phyloP scores from a whole-genome alignment of 2,329 filamentous ascomycete genomes.

The Verticillium nonalfalfae region DNA sequence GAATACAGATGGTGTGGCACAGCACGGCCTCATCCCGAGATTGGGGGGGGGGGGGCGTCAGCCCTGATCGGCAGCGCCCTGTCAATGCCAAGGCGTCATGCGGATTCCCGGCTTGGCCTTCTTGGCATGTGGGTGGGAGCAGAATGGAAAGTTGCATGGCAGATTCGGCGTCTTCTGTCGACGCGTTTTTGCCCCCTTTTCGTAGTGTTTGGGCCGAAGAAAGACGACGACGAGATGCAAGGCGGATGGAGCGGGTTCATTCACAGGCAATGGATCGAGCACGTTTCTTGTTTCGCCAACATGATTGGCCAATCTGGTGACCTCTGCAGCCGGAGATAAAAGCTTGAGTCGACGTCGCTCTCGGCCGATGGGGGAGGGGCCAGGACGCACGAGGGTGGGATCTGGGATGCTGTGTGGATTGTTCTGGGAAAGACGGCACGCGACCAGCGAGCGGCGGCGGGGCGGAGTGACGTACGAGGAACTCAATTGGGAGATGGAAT shows the following conservation, averaged over 20 bases:
- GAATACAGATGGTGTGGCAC: not conserved
- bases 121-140: not conserved
- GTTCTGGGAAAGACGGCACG: not conserved
- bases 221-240: not conserved
- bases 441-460: not conserved
- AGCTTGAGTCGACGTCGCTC: not conserved
- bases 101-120: slow-evolving; percentile 5
- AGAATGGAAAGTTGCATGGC: not conserved
- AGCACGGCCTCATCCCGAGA: not conserved
- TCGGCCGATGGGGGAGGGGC: not conserved
- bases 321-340: not conserved
- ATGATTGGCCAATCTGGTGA: slow-evolving; percentile 6
- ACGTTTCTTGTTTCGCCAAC: slow-evolving; percentile 4
- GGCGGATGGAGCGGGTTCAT: slow-evolving; percentile 11
- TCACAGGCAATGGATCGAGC: slow-evolving; percentile 12
- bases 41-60: not conserved
- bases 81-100: slow-evolving; percentile 6
- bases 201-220: not conserved
- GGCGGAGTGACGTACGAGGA: not conserved
- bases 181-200: not conserved
- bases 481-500: not conserved
- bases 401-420: not conserved
- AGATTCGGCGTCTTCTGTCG: not conserved
- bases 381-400: not conserved
- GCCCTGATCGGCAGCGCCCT: not conserved